These are phyloP conservation scores for Colletotrichum noveboracense DNA, from an alignment of 2,329 filamentous ascomycete genomes.

Conservation along the genomic window DNA sequence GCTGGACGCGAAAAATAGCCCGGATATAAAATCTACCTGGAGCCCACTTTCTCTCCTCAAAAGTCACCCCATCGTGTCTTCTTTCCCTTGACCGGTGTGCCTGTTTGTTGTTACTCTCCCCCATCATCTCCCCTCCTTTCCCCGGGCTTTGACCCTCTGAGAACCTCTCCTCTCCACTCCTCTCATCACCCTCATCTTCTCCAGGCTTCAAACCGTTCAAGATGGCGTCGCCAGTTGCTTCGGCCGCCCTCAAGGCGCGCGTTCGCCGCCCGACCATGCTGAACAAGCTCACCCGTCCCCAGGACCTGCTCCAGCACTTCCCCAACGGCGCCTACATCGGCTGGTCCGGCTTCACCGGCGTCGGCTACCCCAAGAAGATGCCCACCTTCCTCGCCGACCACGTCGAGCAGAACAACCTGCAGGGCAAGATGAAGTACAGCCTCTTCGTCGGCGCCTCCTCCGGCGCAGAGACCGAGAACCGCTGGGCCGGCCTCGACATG, in stretches of 20 bases:
- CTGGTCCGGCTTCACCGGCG: slow-evolving; percentile 91
- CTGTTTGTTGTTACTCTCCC: background rate
- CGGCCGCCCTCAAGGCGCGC: slow-evolving; percentile 77
- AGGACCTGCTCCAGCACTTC: slow-evolving; percentile 82
- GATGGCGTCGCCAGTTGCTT: slow-evolving; percentile 63
- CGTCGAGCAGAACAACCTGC: slow-evolving; percentile 84
- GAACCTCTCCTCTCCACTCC: slow-evolving; percentile 1
- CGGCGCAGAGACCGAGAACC: slow-evolving; percentile 87
- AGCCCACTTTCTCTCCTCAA: background rate
- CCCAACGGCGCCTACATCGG: slow-evolving; percentile 87
- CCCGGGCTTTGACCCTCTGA: background rate
- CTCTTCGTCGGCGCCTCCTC: slow-evolving; percentile 91
- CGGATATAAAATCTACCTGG: background rate
- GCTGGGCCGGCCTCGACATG: slow-evolving; percentile 91
- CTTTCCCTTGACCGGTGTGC: background rate
- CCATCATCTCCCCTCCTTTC: background rate
- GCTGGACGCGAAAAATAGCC: background rate
- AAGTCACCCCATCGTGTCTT: background rate
- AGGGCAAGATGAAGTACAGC: slow-evolving; percentile 84
- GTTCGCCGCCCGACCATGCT: slow-evolving; percentile 78
- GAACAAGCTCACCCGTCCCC: slow-evolving; percentile 78
- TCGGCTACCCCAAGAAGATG: slow-evolving; percentile 88
- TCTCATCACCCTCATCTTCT: background rate
- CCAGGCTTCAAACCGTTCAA: background rate
- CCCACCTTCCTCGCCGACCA: slow-evolving; percentile 86